Evolutionary conservation across 495 filamentous ascomycete genomes (phyloP), one percentile per base, ranked within the genome.

Genomic region (Aspergillus ellipticus): DNA sequence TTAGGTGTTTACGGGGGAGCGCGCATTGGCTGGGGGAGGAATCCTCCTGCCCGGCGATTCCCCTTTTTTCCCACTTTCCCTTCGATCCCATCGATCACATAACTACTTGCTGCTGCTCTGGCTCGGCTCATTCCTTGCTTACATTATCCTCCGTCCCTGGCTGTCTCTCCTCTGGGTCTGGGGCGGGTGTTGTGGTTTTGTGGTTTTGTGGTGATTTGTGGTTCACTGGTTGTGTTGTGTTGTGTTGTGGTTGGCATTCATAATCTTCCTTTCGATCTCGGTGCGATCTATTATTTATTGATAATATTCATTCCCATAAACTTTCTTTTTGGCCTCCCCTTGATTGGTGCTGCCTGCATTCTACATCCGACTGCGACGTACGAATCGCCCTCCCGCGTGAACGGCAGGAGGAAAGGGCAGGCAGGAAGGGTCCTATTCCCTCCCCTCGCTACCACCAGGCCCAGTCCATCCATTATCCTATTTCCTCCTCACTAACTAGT

Each of bases 71-170:
- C 43, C 41, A 39, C 24, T 28, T 51, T 47, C 53, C 56, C 49
- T 51, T 54, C 50, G 29, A 54, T 63, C 43, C 55, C 46, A 50
- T 29, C 45, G 22, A 28, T 48, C 22, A 48, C 45, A 47, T 47
- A 47, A 20, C 11, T 39, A 39, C 35, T 39, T 39, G 35, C 35
- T 39, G 35, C 35, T 39, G n/a, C 35, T 39, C 45, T 48, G 52
- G 26, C 24, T 39, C 54, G 22, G 35, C 28, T 55, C 63, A 62
- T 63, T 66, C 65, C 65, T 68, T 67, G 55, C 63, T 66, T 70
- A 61, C 58, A 67, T 67, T 31, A 49, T 49, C 29, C 17, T 28
- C 53, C 41, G 45, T 28, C 10, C 17, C 45, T 4, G 45, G 22
- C 21, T 9, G 13, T 29, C 11, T 29, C 17, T 48, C 45, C 22